A percentile compares a stretch with the other conserved stretches of the same genome.
Evolutionary conservation across 1,139 yeast species (phyloP).

Genomic region (Yamadazyma trypodendri): DNA sequence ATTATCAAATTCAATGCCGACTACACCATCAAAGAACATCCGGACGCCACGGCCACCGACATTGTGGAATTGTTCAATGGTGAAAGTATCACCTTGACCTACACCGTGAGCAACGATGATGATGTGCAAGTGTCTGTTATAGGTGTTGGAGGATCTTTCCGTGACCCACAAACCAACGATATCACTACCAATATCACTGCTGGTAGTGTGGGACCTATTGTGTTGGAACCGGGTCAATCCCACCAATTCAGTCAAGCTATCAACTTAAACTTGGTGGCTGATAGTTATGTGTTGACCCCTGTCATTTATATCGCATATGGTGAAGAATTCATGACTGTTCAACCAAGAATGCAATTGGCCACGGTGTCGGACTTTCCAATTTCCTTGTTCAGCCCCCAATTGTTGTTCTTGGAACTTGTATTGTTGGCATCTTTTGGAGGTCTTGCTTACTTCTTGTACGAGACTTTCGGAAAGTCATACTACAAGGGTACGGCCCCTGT

Average conservation of each 20-base stretch:
- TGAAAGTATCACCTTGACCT: slow-evolving; percentile 54
- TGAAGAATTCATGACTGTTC: slow-evolving; percentile 52
- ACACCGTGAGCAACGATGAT: slow-evolving; percentile 60
- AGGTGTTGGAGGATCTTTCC: slow-evolving; percentile 74
- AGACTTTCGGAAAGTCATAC: slow-evolving; percentile 44
- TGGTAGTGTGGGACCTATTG: slow-evolving; percentile 62
- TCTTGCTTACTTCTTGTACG: slow-evolving; percentile 48
- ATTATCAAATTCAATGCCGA: slow-evolving; percentile 39
- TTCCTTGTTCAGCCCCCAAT: slow-evolving; percentile 71
- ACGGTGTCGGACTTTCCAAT: slow-evolving; percentile 63
- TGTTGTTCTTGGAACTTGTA: slow-evolving; percentile 60
- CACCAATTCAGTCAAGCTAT: slow-evolving; percentile 52
- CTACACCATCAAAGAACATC: slow-evolving; percentile 42
- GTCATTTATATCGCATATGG: slow-evolving; percentile 50
- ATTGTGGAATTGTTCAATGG: slow-evolving; percentile 49
- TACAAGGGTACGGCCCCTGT: slow-evolving; percentile 39
- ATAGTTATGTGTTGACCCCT: slow-evolving; percentile 61
- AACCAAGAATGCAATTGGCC: slow-evolving; percentile 59
- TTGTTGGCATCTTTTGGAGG: slow-evolving; percentile 51
- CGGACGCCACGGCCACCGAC: slow-evolving; percentile 32
- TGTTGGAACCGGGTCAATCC: slow-evolving; percentile 49
- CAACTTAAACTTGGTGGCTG: slow-evolving; percentile 56
- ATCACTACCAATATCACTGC: slow-evolving; percentile 62
- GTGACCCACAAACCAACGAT: slow-evolving; percentile 53
- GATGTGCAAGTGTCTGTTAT: slow-evolving; percentile 50